phyloP scores from a whole-genome alignment of 2,329 filamentous ascomycete genomes.

The Graphiopsis chlorocephala region DNA sequence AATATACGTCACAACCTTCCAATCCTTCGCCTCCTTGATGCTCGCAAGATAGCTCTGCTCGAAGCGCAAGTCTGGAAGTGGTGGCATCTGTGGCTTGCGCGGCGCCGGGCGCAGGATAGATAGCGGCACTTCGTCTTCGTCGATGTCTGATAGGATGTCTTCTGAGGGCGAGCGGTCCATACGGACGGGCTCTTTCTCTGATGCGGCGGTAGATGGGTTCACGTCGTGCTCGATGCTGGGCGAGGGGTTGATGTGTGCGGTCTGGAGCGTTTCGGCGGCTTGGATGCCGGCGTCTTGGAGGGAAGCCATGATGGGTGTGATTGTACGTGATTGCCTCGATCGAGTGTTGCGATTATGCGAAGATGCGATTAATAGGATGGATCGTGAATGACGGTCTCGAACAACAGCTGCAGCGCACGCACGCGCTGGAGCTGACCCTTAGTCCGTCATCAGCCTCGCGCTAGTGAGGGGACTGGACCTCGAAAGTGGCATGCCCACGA shows the following conservation, averaged over 20 bases:
- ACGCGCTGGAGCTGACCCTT: constrained; percentile 1
- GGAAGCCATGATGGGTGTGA: constrained; percentile 21
- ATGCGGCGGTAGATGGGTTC: constrained; percentile 75
- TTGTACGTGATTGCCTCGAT: neutral
- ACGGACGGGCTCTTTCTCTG: constrained; percentile 61
- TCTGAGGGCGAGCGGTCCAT: constrained; percentile 34
- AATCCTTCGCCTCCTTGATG: constrained; percentile 74
- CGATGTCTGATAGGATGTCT: constrained; percentile 42
- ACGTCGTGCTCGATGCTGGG: constrained; percentile 73
- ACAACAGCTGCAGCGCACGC: neutral
- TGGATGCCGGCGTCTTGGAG: constrained; percentile 43
- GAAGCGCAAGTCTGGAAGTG: constrained; percentile 79
- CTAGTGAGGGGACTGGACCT: constrained; percentile 12
- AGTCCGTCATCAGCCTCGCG: constrained; percentile 9
- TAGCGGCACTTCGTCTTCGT: constrained; percentile 67
- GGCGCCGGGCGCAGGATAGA: constrained; percentile 58
- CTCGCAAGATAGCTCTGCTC: constrained; percentile 97
- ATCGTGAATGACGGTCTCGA: neutral
- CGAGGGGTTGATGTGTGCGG: constrained; percentile 69
- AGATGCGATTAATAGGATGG: neutral
- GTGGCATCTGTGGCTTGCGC: constrained; percentile 63
- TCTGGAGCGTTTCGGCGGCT: constrained; percentile 76
- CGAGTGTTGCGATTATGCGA: neutral
- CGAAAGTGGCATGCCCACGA: constrained; percentile 9
- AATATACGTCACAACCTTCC: constrained; percentile 77